A percentile compares a stretch with the other conserved stretches of the same genome.
These are phyloP conservation scores for Penicillium capsulatum DNA, from an alignment of 2,329 filamentous ascomycete species.

Conservation along the genomic window DNA sequence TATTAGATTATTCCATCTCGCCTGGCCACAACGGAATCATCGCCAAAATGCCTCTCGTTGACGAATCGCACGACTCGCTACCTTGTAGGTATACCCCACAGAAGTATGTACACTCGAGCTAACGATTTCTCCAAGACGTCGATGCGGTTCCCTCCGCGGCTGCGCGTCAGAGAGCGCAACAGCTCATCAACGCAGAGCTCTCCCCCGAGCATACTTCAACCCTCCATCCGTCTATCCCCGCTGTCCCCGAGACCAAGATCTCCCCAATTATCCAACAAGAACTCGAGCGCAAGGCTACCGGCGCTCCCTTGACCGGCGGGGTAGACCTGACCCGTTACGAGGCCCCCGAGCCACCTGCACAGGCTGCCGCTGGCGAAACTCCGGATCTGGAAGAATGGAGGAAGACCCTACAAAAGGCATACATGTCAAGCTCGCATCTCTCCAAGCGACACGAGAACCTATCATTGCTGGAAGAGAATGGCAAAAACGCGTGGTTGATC, in stretches of 20 bases:
- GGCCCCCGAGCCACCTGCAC: slow-evolving; percentile 58
- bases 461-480: slow-evolving; percentile 70
- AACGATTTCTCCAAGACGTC: slow-evolving; percentile 59
- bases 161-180: slow-evolving; percentile 62
- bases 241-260: slow-evolving; percentile 53
- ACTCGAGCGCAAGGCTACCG: slow-evolving; percentile 61
- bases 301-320: slow-evolving; percentile 55
- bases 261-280: slow-evolving; percentile 65
- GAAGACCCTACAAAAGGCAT: slow-evolving; percentile 51
- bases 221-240: slow-evolving; percentile 58
- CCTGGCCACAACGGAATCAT: not conserved
- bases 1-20: not conserved
- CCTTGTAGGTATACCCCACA: slow-evolving; percentile 60
- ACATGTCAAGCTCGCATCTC: slow-evolving; percentile 57
- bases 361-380: slow-evolving; percentile 30
- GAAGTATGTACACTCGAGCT: slow-evolving; percentile 5
- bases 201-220: slow-evolving; percentile 46
- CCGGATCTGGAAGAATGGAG: slow-evolving; percentile 47
- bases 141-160: slow-evolving; percentile 63
- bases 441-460: slow-evolving; percentile 58
- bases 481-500: slow-evolving; percentile 88
- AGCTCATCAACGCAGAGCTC: slow-evolving; percentile 66
- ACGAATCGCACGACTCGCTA: slow-evolving; percentile 71
- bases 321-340: slow-evolving; percentile 83
- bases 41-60: slow-evolving; percentile 62